phyloP scores from a whole-genome alignment of 1,284 basidiomycete genomes.

The Boletus sp. region DNA sequence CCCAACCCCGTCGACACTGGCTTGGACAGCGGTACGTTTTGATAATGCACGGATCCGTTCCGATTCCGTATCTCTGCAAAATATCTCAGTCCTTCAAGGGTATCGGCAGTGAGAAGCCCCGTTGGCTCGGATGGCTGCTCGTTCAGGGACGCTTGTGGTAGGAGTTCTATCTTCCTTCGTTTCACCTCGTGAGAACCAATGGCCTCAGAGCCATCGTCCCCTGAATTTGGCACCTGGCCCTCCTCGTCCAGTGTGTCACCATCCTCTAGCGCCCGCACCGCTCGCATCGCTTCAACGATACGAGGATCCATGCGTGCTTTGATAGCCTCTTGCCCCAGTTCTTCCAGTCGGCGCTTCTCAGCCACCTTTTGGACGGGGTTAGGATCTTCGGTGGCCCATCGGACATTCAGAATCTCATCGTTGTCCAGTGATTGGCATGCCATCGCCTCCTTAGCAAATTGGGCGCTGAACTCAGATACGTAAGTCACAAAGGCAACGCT shows the following conservation, averaged over 20 bases:
- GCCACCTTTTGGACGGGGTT: slow-evolving; percentile 84
- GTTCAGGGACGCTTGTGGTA: slow-evolving; percentile 8
- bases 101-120: slow-evolving; percentile 73
- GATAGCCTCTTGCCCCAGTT: slow-evolving; percentile 82
- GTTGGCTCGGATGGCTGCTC: slow-evolving; percentile 30
- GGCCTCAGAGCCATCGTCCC: slow-evolving; percentile 31
- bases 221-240: slow-evolving; percentile 33
- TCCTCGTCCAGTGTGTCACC: slow-evolving; percentile 55
- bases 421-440: slow-evolving; percentile 97
- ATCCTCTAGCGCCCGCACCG: slow-evolving; percentile 83
- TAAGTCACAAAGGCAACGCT: slow-evolving; percentile 98
- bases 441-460: slow-evolving; percentile 99
- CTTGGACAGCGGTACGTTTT: slow-evolving; percentile 21
- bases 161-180: slow-evolving; percentile 36
- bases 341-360: slow-evolving; percentile 78
- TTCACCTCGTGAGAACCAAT: slow-evolving; percentile 40
- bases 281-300: slow-evolving; percentile 82
- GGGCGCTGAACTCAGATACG: slow-evolving; percentile 79
- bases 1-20: slow-evolving; percentile 45
- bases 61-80: slow-evolving; percentile 76
- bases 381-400: slow-evolving; percentile 96
- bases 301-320: slow-evolving; percentile 77
- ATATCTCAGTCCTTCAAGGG: slow-evolving; percentile 81
- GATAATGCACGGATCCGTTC: slow-evolving; percentile 33
- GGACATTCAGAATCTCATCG: slow-evolving; percentile 96